Percentiles rank a stretch among this genome's conserved stretches.
phyloP scores from a whole-genome alignment of 257 asterid genomes.

The Capsicum chinense region DNA sequence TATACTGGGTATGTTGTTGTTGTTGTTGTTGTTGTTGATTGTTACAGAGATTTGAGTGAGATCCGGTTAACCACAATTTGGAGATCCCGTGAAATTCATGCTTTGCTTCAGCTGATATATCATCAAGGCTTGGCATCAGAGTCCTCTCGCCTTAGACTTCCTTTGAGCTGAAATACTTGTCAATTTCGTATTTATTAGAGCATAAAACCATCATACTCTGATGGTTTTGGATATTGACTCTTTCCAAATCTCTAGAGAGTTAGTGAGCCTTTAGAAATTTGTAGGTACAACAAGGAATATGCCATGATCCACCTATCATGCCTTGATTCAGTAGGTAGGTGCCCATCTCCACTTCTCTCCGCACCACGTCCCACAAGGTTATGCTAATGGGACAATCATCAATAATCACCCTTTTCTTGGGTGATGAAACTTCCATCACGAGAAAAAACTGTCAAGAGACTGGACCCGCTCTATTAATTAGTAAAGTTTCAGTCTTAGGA shows the following conservation, averaged over 20 bases:
- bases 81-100: constrained; percentile 63
- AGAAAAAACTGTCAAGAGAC: not conserved
- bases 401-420: not conserved
- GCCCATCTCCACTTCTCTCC: not conserved
- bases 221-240: not conserved
- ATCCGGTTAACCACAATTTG: constrained; percentile 53
- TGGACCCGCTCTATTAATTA: not conserved
- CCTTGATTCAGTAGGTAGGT: not conserved
- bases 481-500: not conserved
- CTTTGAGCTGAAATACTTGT: not conserved
- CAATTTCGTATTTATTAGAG: not conserved
- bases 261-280: not conserved
- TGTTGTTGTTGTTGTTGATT: not conserved
- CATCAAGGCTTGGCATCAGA: not conserved
- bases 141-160: not conserved
- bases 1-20: no score
- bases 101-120: constrained; percentile 30
- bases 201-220: not conserved
- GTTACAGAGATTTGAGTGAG: constrained; percentile 61
- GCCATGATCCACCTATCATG: not conserved
- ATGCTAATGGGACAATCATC: not conserved
- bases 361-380: not conserved
- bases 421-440: not conserved
- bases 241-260: not conserved
- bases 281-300: not conserved